These are phyloP conservation scores for Funneliformis geosporum DNA, from an alignment of 192 early-diverging fungal species.

Conservation along the genomic window DNA sequence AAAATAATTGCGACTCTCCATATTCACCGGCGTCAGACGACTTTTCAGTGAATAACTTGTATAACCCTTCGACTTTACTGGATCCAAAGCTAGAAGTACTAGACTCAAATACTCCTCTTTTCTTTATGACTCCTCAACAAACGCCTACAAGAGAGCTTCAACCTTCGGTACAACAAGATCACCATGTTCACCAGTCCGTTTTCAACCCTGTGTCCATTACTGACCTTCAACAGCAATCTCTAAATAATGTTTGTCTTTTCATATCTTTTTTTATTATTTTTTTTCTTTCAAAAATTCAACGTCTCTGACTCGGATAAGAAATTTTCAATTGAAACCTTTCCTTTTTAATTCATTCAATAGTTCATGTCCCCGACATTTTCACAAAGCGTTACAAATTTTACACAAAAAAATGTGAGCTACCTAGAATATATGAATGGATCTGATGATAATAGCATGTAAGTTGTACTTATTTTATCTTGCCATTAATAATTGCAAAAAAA, in stretches of 20 bases:
- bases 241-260: neutral
- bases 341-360: neutral
- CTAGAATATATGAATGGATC: conserved; percentile 12
- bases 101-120: conserved; percentile 10
- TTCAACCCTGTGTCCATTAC: neutral
- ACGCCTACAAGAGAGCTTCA: conserved; percentile 7
- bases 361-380: neutral
- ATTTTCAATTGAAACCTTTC: neutral
- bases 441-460: conserved; percentile 2
- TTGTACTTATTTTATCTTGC: neutral
- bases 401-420: neutral
- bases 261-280: neutral
- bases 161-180: neutral
- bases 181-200: neutral
- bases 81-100: conserved; percentile 30
- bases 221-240: conserved; percentile 12
- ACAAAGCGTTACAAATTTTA: neutral
- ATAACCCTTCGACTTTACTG: conserved; percentile 14
- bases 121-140: conserved; percentile 15
- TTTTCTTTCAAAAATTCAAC: neutral
- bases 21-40: conserved; percentile 17
- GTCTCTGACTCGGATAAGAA: neutral
- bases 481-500: neutral
- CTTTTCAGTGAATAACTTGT: conserved; percentile 5
- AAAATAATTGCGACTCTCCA: conserved; percentile 10